phyloP scores from a whole-genome alignment of 768 basidiomycete genomes.

The Leucosporidium yakuticum region DNA sequence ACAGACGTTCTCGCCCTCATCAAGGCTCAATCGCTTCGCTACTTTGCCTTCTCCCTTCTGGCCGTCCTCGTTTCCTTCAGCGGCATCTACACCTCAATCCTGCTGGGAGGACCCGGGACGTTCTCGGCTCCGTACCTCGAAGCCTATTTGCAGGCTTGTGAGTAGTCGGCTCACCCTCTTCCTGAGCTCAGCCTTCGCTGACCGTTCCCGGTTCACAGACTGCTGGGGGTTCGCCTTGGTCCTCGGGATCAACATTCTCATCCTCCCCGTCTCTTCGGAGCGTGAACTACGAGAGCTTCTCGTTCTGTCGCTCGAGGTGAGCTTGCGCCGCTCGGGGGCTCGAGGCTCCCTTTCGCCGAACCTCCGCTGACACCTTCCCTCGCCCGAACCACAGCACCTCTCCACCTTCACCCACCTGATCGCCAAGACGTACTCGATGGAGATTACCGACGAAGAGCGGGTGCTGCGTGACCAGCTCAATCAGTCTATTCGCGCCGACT shows the following conservation, averaged over 20 bases:
- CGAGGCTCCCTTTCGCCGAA: too few relatives aligned
- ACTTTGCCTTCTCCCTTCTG: conserved; percentile 40
- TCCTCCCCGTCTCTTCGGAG: conserved; percentile 41
- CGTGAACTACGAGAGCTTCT: conserved; percentile 40
- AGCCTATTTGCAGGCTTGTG: conserved; percentile 39
- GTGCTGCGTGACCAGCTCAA: conserved; percentile 37
- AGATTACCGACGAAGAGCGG: conserved; percentile 40
- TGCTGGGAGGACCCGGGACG: conserved; percentile 13
- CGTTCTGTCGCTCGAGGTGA: conserved; percentile 39
- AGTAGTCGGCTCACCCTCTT: background rate
- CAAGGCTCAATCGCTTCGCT: conserved; percentile 38
- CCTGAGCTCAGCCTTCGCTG: background rate
- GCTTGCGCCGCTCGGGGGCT: conserved; percentile 31
- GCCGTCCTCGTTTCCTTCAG: conserved; percentile 40
- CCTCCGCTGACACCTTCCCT: background rate
- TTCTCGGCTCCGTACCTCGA: conserved; percentile 39
- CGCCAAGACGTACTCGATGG: conserved; percentile 38
- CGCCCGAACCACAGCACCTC: conserved; percentile 20
- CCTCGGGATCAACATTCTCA: conserved; percentile 38
- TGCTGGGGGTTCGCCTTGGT: conserved; percentile 39
- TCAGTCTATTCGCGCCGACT: conserved; percentile 40
- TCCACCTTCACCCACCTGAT: conserved; percentile 15
- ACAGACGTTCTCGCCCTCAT: conserved; percentile 36
- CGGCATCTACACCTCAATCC: conserved; percentile 27
- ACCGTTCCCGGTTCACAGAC: background rate